Conservation (phyloP, 2,329 filamentous ascomycete genomes). For the Achaetomium macrosporum region DNA sequence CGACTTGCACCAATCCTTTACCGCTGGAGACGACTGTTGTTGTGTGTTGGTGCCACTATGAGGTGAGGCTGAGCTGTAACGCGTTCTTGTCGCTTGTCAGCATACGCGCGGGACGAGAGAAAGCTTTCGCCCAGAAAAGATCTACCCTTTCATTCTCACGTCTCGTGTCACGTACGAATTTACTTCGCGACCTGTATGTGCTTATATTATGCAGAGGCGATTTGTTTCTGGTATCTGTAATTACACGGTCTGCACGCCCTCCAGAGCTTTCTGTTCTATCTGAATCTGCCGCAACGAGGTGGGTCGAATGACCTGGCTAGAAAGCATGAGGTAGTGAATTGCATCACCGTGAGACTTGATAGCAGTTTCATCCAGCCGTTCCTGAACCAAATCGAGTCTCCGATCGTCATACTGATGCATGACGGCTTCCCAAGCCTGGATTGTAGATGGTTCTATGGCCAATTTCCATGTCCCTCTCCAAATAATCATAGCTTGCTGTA, state of each 20-base stretch:
- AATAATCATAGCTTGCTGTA: background rate
- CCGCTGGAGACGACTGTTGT: too few relatives aligned
- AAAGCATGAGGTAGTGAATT: background rate
- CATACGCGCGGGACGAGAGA: background rate
- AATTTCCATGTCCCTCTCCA: background rate
- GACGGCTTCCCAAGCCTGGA: background rate
- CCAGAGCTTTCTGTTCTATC: background rate
- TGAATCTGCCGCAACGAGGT: slow-evolving; percentile 1
- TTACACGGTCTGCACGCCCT: background rate
- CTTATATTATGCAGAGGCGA: too few relatives aligned
- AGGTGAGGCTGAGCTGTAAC: too few relatives aligned
- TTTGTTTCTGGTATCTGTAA: too few relatives aligned
- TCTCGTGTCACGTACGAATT: too few relatives aligned
- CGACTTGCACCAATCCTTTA: too few relatives aligned
- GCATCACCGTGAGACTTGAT: slow-evolving; percentile 1
- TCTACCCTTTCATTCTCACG: too few relatives aligned
- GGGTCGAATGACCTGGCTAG: background rate
- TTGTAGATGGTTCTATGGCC: background rate
- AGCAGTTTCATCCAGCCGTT: background rate
- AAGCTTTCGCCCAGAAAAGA: background rate
- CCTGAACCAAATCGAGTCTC: background rate
- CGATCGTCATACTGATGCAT: background rate
- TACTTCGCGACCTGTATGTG: too few relatives aligned
- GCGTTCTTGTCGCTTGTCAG: too few relatives aligned
- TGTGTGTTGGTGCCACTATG: too few relatives aligned